These are phyloP conservation scores for Fusarium heterosporum DNA, from an alignment of 2,329 filamentous ascomycete genomes.

Conservation along the genomic window DNA sequence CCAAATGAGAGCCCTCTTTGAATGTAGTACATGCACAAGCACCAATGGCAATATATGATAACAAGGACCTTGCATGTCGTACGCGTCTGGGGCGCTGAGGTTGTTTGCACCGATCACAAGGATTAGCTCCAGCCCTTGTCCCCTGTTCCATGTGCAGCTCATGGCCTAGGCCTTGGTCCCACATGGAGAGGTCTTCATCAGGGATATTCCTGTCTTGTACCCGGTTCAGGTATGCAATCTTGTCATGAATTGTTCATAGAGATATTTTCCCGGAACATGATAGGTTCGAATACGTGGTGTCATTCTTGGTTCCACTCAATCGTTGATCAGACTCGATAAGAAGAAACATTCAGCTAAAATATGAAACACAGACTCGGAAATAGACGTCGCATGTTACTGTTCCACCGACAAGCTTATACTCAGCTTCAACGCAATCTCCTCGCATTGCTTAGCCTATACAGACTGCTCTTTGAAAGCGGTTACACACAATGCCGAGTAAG, in stretches of 20 bases:
- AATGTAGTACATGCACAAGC: slow-evolving; percentile 22
- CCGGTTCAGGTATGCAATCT: slow-evolving; percentile 7
- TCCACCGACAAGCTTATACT: not conserved
- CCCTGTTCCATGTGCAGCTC: slow-evolving; percentile 33
- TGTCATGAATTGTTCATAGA: slow-evolving; percentile 2
- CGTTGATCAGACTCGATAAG: not conserved
- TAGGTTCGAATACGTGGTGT: not conserved
- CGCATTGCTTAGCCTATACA: slow-evolving; percentile 6
- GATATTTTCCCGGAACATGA: not conserved
- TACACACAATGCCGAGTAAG: slow-evolving; percentile 24
- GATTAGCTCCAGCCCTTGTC: slow-evolving; percentile 19
- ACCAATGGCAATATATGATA: slow-evolving; percentile 28
- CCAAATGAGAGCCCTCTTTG: slow-evolving; percentile 16
- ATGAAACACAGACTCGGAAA: slow-evolving; percentile 32
- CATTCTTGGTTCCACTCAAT: not conserved
- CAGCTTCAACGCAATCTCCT: slow-evolving; percentile 1
- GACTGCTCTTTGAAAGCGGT: slow-evolving; percentile 10
- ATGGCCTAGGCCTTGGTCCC: slow-evolving; percentile 15
- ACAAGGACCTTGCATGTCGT: slow-evolving; percentile 27
- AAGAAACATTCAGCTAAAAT: slow-evolving; percentile 26
- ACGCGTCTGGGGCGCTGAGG: slow-evolving; percentile 18
- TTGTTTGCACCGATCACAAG: slow-evolving; percentile 33
- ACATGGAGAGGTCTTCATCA: slow-evolving; percentile 32
- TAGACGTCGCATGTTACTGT: slow-evolving; percentile 22
- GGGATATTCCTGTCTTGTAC: slow-evolving; percentile 27